These are phyloP conservation scores for Lonicera japonica DNA, from an alignment of 129 eudicot species.

Conservation along the genomic window DNA sequence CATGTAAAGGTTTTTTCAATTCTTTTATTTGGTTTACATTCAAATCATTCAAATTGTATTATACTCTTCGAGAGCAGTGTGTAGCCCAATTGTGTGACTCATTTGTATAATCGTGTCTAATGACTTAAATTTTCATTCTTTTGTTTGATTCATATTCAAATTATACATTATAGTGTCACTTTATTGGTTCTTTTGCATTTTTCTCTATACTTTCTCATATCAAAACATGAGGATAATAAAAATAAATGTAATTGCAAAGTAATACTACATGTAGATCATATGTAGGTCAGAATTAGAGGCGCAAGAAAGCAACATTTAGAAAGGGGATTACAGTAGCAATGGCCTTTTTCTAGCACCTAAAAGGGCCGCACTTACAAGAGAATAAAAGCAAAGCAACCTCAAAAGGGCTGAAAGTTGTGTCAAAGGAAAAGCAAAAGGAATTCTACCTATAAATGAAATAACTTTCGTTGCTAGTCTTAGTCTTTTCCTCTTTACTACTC, in stretches of 20 bases:
- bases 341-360: not conserved
- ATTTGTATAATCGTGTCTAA: too few relatives aligned
- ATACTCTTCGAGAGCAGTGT: too few relatives aligned
- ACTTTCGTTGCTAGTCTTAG: constrained; percentile 30
- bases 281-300: not conserved
- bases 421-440: constrained; percentile 24
- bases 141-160: too few relatives aligned
- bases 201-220: not conserved
- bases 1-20: too few relatives aligned
- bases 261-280: not conserved
- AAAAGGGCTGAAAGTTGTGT: constrained; percentile 70
- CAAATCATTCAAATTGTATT: too few relatives aligned
- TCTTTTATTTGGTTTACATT: too few relatives aligned
- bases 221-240: not conserved
- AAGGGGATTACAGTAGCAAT: not conserved
- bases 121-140: too few relatives aligned
- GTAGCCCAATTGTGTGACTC: too few relatives aligned
- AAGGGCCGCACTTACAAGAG: not conserved
- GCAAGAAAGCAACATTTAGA: not conserved
- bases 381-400: constrained; percentile 19
- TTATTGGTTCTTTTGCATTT: too few relatives aligned
- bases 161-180: not conserved
- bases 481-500: constrained; percentile 27
- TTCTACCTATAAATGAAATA: constrained; percentile 19
- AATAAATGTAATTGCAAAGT: too few relatives aligned